Conservation (phyloP, 352 stramenopile species). For the Phytophthora hybrid region DNA sequence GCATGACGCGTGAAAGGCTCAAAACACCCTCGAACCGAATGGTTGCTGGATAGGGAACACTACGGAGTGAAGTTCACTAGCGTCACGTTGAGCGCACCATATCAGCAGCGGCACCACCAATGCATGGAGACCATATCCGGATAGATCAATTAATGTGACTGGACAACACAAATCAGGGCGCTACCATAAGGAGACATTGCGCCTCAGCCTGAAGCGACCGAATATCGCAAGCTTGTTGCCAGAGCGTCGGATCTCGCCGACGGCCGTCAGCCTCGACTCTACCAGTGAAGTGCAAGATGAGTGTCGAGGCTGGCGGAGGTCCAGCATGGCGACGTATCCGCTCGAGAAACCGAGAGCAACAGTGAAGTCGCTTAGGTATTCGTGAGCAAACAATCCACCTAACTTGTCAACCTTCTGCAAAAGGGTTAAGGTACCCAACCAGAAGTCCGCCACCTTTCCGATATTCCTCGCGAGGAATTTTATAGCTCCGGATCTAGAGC, state of each 20-base stretch:
- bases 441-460: no score
- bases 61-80: not conserved
- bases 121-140: not conserved
- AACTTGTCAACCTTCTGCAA: conserved; percentile 49
- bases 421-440: no score
- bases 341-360: conserved; percentile 75
- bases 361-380: conserved; percentile 63
- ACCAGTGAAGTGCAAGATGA: conserved; percentile 55
- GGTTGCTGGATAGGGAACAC: not conserved
- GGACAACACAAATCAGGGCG: no score
- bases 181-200: no score
- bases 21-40: not conserved
- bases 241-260: conserved; percentile 71
- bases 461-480: no score
- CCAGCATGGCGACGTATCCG: conserved; percentile 68
- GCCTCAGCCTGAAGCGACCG: no score
- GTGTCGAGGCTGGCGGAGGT: conserved; percentile 68
- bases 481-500: no score
- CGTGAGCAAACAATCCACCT: conserved; percentile 77
- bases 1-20: not conserved
- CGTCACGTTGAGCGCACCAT: not conserved
- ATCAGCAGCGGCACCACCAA: not conserved
- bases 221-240: conserved; percentile 53
- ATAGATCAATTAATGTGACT: no score
- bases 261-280: conserved; percentile 50